Percentiles rank a stretch among this genome's conserved stretches.
phyloP scores from a whole-genome alignment of 768 basidiomycete genomes.

The Leucocoprinus birnbaumii region DNA sequence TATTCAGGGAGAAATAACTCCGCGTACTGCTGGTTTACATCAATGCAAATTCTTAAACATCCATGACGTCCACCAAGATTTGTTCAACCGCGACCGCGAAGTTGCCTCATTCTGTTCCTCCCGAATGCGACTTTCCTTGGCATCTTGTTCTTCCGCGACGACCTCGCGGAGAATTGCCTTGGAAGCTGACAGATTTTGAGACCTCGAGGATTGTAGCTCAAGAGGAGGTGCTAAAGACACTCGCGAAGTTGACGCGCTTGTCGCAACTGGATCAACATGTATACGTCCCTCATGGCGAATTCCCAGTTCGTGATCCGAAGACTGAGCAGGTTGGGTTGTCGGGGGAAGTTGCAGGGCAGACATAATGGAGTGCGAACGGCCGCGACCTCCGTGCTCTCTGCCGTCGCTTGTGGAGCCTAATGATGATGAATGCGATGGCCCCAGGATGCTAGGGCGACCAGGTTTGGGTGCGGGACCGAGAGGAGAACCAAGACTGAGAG shows the following conservation, averaged over 20 bases:
- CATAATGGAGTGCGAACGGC: conserved; percentile 34
- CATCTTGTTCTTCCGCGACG: conserved; percentile 66
- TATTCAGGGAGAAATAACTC: conserved; percentile 21
- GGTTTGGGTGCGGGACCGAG: conserved; percentile 18
- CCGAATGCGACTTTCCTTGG: conserved; percentile 47
- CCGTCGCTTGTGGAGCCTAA: conserved; percentile 32
- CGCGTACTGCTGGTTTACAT: conserved; percentile 17
- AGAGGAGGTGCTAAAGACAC: conserved; percentile 28
- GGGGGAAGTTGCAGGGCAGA: conserved; percentile 30
- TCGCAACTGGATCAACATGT: conserved; percentile 38
- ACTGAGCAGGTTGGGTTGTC: conserved; percentile 23
- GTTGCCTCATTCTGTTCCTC: conserved; percentile 53
- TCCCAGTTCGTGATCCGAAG: conserved; percentile 32
- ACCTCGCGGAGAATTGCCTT: conserved; percentile 69
- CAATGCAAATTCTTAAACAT: conserved; percentile 47
- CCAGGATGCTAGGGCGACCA: conserved; percentile 25
- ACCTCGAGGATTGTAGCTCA: conserved; percentile 19
- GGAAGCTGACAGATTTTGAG: conserved; percentile 49
- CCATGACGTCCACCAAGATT: conserved; percentile 67
- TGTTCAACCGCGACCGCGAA: conserved; percentile 35
- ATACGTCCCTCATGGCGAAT: conserved; percentile 42
- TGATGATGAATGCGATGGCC: conserved; percentile 16
- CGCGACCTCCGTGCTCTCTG: conserved; percentile 17
- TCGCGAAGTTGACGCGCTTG: conserved; percentile 32
- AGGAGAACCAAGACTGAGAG: conserved; percentile 21